Evolutionary conservation across 2,329 filamentous ascomycete species (phyloP).

Genomic region (Trichoderma aggressivum): DNA sequence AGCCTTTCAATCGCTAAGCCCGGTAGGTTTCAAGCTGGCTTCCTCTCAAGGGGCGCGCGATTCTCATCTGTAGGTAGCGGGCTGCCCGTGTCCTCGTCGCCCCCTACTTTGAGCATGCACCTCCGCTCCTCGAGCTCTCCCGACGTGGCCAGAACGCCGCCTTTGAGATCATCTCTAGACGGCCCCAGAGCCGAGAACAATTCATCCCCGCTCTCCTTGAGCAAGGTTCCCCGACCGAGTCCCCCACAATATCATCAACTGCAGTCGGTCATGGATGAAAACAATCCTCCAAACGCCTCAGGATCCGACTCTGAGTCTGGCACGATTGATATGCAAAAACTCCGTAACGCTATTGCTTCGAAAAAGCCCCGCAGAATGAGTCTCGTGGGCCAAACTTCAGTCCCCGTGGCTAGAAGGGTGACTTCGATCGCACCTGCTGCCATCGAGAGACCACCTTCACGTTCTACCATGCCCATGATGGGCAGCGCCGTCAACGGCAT

Average conservation of each 20-base stretch:
- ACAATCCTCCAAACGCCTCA: conserved; percentile 44
- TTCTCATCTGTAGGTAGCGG: conserved; percentile 44
- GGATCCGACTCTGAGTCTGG: conserved; percentile 48
- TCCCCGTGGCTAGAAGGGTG: conserved; percentile 40
- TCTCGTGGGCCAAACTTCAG: conserved; percentile 34
- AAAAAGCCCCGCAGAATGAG: conserved; percentile 46
- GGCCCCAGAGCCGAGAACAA: conserved; percentile 50
- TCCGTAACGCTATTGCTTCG: conserved; percentile 53
- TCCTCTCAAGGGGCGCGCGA: conserved; percentile 60
- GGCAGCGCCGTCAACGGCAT: conserved; percentile 55
- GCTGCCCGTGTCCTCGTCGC: conserved; percentile 57
- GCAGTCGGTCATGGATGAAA: conserved; percentile 47
- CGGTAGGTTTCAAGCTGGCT: conserved; percentile 83
- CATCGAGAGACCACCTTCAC: conserved; percentile 28
- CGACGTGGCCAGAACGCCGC: conserved; percentile 34
- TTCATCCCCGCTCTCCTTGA: conserved; percentile 38
- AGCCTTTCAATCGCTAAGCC: conserved; percentile 47
- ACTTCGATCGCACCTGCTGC: conserved; percentile 43
- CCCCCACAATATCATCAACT: conserved; percentile 26
- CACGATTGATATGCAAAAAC: conserved; percentile 50
- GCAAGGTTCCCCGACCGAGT: conserved; percentile 21
- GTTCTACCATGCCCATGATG: conserved; percentile 40
- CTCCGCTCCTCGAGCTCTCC: conserved; percentile 48
- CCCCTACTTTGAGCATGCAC: conserved; percentile 55
- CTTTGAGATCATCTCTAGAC: conserved; percentile 50